Evolutionary conservation across 2,329 filamentous ascomycete species (phyloP), one percentile per base, ranked within the genome.

Genomic region (Penicillium occitanis): DNA sequence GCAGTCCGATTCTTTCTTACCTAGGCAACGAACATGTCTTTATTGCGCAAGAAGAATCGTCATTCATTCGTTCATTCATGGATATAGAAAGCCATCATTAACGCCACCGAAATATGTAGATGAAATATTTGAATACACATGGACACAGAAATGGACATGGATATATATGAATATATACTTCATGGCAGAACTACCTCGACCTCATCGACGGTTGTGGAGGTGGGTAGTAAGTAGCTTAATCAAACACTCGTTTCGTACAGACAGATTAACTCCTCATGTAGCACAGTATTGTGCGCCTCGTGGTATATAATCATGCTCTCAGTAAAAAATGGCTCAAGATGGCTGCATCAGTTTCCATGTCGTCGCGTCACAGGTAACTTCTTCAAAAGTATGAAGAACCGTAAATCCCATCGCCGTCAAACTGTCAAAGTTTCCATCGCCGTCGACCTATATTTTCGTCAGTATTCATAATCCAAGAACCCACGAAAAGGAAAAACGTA

Each of bases 391-490:
- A 78, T 94, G 90, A 68, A 93, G 80, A 53, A 91, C 86, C 69
- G 88, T 87, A 73, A 96, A 96, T 0, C 92, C 92, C 90, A 96
- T 92, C 0, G 87, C 87, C 64, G 88, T 83, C 66, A 96, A 81
- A 42, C 89, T 87, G 75, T 95, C 91, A 69, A 88, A 87, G 58
- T 88, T 87, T 63, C 90, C 90, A 73, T 93, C 91, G 17, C 86
- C 86, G 68, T 89, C 86, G 76, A 90, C 88, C 89, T 91, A 70
- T 59, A 55, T 25, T 33, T 22, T 22, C n/a, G 14, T 60, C 40
- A 53, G 48, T 61, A 50, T 33, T 53, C n/a, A 25, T 30, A 50
- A n/a, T 3, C 1, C 11, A 33, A 35, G 4, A 17, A 59, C 19
- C 25, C 40, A 60, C 40, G 25, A 19, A n/a, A 33, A 50, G 65